Evolutionary conservation across 2,329 filamentous ascomycete species (phyloP).

Genomic region (Aspergillus costaricaensis): DNA sequence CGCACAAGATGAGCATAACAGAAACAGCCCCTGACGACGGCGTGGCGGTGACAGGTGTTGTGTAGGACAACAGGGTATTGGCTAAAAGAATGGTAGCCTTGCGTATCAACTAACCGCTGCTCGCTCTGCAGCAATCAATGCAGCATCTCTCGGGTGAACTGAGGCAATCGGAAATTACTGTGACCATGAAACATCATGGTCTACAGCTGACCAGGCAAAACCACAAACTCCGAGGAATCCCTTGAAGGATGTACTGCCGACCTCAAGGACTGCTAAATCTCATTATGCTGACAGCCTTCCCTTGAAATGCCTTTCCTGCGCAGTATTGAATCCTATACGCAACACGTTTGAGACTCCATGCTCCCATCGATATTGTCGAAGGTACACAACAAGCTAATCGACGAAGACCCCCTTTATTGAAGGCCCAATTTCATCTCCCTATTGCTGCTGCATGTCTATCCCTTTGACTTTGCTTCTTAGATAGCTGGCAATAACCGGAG

Average conservation of each 20-base stretch:
- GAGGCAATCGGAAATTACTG: not conserved
- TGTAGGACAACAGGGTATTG: constrained; percentile 7
- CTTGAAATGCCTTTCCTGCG: constrained; percentile 14
- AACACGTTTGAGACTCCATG: constrained; percentile 15
- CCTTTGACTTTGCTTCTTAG: constrained; percentile 8
- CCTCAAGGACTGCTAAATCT: not conserved
- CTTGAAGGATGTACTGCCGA: not conserved
- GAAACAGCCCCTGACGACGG: constrained; percentile 11
- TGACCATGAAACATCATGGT: not conserved
- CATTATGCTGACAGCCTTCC: not conserved
- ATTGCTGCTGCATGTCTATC: constrained; percentile 30
- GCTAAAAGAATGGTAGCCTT: constrained; percentile 6
- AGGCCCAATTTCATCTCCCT: constrained; percentile 30
- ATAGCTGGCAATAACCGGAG: constrained; percentile 14
- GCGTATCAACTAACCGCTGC: not conserved
- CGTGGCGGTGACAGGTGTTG: constrained; percentile 6
- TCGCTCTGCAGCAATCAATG: constrained; percentile 1
- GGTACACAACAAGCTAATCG: constrained; percentile 24
- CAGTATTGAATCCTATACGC: not conserved
- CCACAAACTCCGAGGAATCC: not conserved
- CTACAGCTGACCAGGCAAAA: not conserved
- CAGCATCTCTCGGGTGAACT: not conserved
- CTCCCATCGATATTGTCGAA: constrained; percentile 26
- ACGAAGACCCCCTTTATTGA: constrained; percentile 19
- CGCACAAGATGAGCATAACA: constrained; percentile 7